These are phyloP conservation scores for Ploettnerulaceae sp. DNA, from an alignment of 2,329 filamentous ascomycete genomes.

Conservation along the genomic window DNA sequence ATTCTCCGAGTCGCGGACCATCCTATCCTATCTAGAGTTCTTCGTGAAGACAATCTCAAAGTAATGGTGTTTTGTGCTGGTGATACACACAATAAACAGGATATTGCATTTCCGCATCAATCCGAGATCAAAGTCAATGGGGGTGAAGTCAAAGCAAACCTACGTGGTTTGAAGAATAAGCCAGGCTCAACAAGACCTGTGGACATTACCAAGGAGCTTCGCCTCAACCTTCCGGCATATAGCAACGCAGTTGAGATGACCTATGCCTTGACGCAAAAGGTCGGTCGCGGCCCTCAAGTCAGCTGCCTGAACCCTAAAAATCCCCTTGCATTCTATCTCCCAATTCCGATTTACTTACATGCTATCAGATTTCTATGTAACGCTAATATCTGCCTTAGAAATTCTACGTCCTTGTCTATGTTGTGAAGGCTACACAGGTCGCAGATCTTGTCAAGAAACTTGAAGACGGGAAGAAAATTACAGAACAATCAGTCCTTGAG, in stretches of 20 bases:
- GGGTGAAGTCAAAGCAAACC: slow-evolving; percentile 85
- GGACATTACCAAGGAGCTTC: slow-evolving; percentile 77
- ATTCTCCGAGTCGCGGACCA: slow-evolving; percentile 51
- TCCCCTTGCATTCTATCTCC: slow-evolving; percentile 15
- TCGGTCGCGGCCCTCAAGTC: slow-evolving; percentile 38
- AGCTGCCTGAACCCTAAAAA: slow-evolving; percentile 21
- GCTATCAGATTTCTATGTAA: slow-evolving; percentile 10
- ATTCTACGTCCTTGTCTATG: slow-evolving; percentile 66
- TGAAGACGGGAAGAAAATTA: slow-evolving; percentile 63
- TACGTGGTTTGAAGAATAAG: slow-evolving; percentile 92
- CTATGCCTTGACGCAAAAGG: slow-evolving; percentile 88
- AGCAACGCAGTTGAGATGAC: slow-evolving; percentile 77
- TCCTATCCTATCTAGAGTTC: slow-evolving; percentile 29
- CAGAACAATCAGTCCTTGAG: slow-evolving; percentile 73
- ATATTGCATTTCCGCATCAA: slow-evolving; percentile 87
- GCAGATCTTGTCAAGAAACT: slow-evolving; percentile 67
- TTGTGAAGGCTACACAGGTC: slow-evolving; percentile 70
- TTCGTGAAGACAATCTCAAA: slow-evolving; percentile 41
- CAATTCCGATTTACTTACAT: slow-evolving; percentile 15
- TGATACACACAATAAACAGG: slow-evolving; percentile 58
- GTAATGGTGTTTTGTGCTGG: slow-evolving; percentile 81
- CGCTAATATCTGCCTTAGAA: slow-evolving; percentile 46
- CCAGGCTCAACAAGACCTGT: slow-evolving; percentile 90
- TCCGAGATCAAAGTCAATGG: slow-evolving; percentile 88
- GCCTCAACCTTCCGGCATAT: slow-evolving; percentile 58